Evolutionary conservation across 305 asterid species (phyloP), one percentile per base, ranked within the genome.

Genomic region (Fraxinus platypoda): DNA sequence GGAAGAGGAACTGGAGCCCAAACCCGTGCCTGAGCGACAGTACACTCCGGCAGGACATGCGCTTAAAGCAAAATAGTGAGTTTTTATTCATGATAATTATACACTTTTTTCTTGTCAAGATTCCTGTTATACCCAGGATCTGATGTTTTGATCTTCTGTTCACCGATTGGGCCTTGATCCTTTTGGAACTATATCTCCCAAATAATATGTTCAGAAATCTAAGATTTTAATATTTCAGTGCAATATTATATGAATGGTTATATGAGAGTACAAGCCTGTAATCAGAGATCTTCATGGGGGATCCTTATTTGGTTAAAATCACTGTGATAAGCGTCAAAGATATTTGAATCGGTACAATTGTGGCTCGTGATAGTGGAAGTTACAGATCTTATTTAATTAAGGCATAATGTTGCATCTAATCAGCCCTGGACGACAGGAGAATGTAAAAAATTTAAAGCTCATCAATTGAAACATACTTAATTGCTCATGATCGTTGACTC

Each of bases 61-160:
- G 75, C 87, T 89, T 33, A 95, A 94, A 90, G 92, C 90, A 68
- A 95, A 94, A 92, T 95, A 83, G 98, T 94, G 86, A 93, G 99
- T 93, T 80, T 62, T 23, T 41, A 75, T 82, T 31, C 52, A 43
- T 73, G 46, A 7, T 5, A 46, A 79, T 49, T 38, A 71, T 66
- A 57, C 70, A 21, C 46, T 7, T 82, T 66, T 75, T 71, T 78
- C 54, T 74, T 33, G 28, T 25, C 17, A 3, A 41, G 21, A 77
- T 82, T 73, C 73, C 28, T 46, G 25, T 68, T 49, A 9, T 28
- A 25, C 19, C 3, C 25, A 26, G 13, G 49, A 26, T 23, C 37
- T 52, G 38, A 13, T 46, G 8, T 75, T 75, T 8, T 70, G 15
- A 68, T 21, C 6, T 59, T 70, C 31, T 75, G 78, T 23, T 25